A percentile compares a stretch with the other conserved stretches of the same genome.
Conservation (phyloP, 306 rosid species). For the Cicer pinnatifidum region DNA sequence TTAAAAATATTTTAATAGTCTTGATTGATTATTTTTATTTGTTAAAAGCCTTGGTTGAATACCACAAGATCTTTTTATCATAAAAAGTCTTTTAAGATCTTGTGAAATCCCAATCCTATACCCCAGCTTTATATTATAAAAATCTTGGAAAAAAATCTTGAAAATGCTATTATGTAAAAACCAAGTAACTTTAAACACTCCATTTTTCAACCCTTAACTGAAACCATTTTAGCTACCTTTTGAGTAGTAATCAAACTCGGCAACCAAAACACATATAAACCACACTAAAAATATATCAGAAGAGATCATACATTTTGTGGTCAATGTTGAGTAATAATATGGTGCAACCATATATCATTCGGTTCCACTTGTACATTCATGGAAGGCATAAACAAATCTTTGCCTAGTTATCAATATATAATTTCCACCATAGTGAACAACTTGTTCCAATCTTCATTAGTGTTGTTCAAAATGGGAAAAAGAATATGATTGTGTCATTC, state of each 20-base stretch:
- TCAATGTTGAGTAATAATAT: neutral
- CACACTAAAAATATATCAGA: neutral
- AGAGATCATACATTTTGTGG: slow-evolving; percentile 12
- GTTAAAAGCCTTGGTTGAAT: no score
- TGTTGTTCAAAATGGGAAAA: slow-evolving; percentile 42
- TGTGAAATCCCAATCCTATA: no score
- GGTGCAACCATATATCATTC: neutral
- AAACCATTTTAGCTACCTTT: neutral
- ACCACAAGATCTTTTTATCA: no score
- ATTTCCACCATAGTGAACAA: slow-evolving; percentile 47
- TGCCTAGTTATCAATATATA: slow-evolving; percentile 19
- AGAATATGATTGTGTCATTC: slow-evolving; percentile 20
- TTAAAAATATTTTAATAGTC: no score
- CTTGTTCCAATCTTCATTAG: slow-evolving; percentile 28
- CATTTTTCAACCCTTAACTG: no score
- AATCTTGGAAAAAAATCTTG: no score
- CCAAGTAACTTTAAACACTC: no score
- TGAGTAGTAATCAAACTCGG: neutral
- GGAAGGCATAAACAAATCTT: slow-evolving; percentile 10
- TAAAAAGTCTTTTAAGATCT: no score
- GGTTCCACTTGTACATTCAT: slow-evolving; percentile 8
- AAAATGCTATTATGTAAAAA: no score
- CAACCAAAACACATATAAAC: neutral
- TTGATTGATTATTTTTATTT: no score
- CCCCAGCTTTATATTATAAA: no score